phyloP scores from a whole-genome alignment of 2,329 filamentous ascomycete genomes.

The Exophiala oligosperma region DNA sequence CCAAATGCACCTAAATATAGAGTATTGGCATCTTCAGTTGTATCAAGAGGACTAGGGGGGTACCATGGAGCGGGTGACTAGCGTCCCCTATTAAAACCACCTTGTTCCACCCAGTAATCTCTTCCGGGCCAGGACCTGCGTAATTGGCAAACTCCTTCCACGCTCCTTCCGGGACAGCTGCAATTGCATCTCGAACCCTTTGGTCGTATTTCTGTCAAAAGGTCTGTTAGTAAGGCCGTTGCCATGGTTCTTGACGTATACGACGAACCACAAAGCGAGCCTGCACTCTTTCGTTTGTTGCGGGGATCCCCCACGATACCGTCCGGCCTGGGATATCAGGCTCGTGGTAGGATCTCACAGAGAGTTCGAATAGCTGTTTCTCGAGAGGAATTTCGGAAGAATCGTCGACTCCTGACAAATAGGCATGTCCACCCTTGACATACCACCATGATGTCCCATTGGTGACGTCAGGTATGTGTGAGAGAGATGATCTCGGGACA shows the following conservation, averaged over 20 bases:
- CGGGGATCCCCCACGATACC: slow-evolving; percentile 23
- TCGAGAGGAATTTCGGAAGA: slow-evolving; percentile 26
- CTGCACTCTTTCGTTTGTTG: slow-evolving; percentile 27
- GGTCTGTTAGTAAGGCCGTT: neutral
- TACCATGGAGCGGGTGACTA: slow-evolving; percentile 54
- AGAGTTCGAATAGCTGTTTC: slow-evolving; percentile 40
- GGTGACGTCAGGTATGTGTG: slow-evolving; percentile 35
- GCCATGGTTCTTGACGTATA: neutral
- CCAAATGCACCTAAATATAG: slow-evolving; percentile 39
- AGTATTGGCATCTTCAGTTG: neutral
- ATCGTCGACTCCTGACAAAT: slow-evolving; percentile 42
- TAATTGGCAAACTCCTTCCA: slow-evolving; percentile 53
- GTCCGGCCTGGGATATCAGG: slow-evolving; percentile 16
- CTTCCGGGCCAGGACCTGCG: slow-evolving; percentile 44
- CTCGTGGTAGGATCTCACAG: slow-evolving; percentile 37
- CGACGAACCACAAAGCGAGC: slow-evolving; percentile 37
- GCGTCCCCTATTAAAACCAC: slow-evolving; percentile 56
- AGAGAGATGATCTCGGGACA: slow-evolving; percentile 39
- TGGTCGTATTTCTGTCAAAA: slow-evolving; percentile 41
- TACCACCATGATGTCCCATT: slow-evolving; percentile 46
- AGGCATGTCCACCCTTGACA: slow-evolving; percentile 43
- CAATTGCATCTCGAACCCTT: slow-evolving; percentile 41
- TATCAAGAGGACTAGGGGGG: neutral
- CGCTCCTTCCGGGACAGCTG: slow-evolving; percentile 35
- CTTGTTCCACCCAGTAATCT: slow-evolving; percentile 42